phyloP scores from a whole-genome alignment of 1,139 yeast genomes.

The Geotrichum europaeum region DNA sequence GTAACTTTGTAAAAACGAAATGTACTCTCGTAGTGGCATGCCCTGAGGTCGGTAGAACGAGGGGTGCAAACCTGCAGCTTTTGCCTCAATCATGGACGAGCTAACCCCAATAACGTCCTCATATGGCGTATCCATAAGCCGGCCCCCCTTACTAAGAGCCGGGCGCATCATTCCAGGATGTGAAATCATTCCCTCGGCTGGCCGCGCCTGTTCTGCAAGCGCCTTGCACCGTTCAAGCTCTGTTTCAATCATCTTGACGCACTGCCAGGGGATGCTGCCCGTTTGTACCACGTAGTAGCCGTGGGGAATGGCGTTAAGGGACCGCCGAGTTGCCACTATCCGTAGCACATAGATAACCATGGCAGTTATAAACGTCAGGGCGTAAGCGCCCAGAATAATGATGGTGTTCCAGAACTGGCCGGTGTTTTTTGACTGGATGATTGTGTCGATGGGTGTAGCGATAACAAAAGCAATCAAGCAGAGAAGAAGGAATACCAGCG shows the following conservation, averaged over 20 bases:
- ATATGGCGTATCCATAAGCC: slow-evolving; percentile 52
- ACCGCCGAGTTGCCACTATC: slow-evolving; percentile 51
- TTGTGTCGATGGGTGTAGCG: slow-evolving; percentile 70
- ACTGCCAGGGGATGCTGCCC: slow-evolving; percentile 55
- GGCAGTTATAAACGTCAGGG: slow-evolving; percentile 48
- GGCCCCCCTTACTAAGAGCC: slow-evolving; percentile 33
- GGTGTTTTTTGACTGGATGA: slow-evolving; percentile 56
- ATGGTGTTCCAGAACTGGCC: slow-evolving; percentile 62
- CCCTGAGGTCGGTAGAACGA: slow-evolving; percentile 37
- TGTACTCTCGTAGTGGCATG: slow-evolving; percentile 47
- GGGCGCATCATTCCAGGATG: slow-evolving; percentile 59
- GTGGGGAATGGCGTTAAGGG: slow-evolving; percentile 66
- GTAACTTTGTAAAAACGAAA: slow-evolving; percentile 36
- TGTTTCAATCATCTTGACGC: slow-evolving; percentile 39
- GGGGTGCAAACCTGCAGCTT: slow-evolving; percentile 43
- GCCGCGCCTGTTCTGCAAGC: slow-evolving; percentile 48
- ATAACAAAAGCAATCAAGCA: slow-evolving; percentile 52
- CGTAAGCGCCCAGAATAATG: slow-evolving; percentile 69
- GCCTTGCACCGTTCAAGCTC: slow-evolving; percentile 45
- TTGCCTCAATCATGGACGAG: slow-evolving; percentile 35
- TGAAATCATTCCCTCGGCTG: slow-evolving; percentile 41
- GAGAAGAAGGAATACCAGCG: slow-evolving; percentile 47
- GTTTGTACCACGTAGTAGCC: slow-evolving; percentile 63
- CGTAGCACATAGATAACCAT: slow-evolving; percentile 47
- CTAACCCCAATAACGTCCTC: slow-evolving; percentile 50